Base-by-base conservation (phyloP, 2,329 filamentous ascomycete genomes). In the Chaetomiaceae sp. region DNA sequence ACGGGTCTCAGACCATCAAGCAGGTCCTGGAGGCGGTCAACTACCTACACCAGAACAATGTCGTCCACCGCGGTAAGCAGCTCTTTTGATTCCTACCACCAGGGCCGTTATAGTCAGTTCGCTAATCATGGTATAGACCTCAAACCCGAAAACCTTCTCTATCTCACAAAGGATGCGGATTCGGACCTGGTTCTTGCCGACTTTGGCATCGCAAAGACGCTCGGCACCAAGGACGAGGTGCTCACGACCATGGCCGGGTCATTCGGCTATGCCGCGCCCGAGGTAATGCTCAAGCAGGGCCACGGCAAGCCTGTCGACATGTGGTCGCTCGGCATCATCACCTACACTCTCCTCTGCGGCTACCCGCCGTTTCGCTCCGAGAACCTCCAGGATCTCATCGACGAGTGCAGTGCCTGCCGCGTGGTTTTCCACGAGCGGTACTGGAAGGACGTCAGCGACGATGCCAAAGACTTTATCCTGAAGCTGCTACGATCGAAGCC, bases 321-420 rank as follows among this genome's bases (percentile, higher is more conserved):
- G 89, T 99, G 94, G 94, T 97, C 94, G 3, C 81, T 99, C 73
- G 94, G 94, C 58, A 94, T 99, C 65, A 99, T 99, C 66, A 97
- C 94, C 37, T 99, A 99, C 73, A 99, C 94, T 14, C 79, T 99
- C 25, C 87, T 99, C 47, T 99, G 95, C 69, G 94, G 94, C 62
- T 99, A 99, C 76, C 96, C 92, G 40, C 94, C 94, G 18, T 99
- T 99, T 81, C 86, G 94, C 62, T 94, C 90, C 57, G 94, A 99
- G 75, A 96, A 89, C 65, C 78, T 99, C 44, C 81, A 87, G 60
- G 94, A 97, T 65, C 78, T 99, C 60, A 95, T 99, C 61, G 89
- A 96, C 58, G 94, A 99, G 73, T 97, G 91, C 74, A 90, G 83
- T 64, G 84, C 81, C 57, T 87, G 84, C 36, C 81, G 85, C 46